Evolutionary conservation across 805 yeast genomes (phyloP).

Genomic region (Metschnikowia henanensis): DNA sequence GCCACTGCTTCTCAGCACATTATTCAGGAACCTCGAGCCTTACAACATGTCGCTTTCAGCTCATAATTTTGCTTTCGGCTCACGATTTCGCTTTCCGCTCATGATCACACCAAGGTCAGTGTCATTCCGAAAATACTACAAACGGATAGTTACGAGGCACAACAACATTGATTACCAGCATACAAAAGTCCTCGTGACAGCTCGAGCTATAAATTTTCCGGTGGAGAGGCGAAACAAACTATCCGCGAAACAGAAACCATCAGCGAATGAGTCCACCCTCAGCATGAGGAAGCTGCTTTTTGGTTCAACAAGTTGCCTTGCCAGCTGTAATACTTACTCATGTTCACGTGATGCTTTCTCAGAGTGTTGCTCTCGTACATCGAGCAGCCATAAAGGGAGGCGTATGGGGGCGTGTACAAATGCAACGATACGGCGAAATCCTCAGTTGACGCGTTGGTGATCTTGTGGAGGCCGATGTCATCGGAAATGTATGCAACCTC

Average conservation of each 20-base stretch:
- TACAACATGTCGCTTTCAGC: no score
- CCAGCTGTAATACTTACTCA: constrained; percentile 63
- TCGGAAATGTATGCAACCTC: constrained; percentile 68
- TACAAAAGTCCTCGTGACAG: constrained; percentile 4
- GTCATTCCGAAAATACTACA: neutral
- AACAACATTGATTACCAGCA: constrained; percentile 9
- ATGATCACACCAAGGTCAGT: neutral
- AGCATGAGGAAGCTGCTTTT: constrained; percentile 21
- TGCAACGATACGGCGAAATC: constrained; percentile 62
- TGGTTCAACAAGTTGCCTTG: constrained; percentile 45
- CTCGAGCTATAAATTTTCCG: neutral
- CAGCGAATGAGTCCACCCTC: no score
- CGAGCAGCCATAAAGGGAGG: constrained; percentile 56
- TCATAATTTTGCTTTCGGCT: no score
- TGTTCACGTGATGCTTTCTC: constrained; percentile 51
- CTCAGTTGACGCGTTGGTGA: constrained; percentile 46
- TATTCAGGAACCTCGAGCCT: no score
- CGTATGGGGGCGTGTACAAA: constrained; percentile 77
- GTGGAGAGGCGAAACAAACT: neutral
- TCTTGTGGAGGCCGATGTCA: constrained; percentile 63
- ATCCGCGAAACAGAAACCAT: neutral
- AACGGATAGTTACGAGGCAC: neutral
- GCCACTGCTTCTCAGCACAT: no score
- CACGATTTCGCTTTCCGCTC: no score
- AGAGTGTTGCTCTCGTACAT: constrained; percentile 52